Percentiles rank a stretch among this genome's conserved stretches.
These are phyloP conservation scores for Ceriops tagal DNA, from an alignment of 345 rosid genomes.

Conservation along the genomic window DNA sequence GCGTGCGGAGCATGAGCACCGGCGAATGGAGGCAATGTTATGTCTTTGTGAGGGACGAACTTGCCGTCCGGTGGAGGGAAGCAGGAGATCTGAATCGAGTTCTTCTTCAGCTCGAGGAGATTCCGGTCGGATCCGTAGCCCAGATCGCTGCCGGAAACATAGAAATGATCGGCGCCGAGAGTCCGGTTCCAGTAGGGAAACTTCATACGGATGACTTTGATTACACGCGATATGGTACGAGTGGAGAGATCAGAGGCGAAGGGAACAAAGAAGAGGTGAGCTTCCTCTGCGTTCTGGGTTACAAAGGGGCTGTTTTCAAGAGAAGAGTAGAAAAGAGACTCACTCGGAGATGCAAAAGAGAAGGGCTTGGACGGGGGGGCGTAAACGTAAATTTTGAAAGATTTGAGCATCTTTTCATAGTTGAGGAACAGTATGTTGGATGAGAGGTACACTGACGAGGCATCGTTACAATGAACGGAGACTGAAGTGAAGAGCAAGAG, in stretches of 20 bases:
- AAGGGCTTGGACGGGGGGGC: conserved; percentile 21
- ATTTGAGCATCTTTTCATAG: conserved; percentile 42
- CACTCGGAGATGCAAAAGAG: conserved; percentile 28
- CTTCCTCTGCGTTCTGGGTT: conserved; percentile 43
- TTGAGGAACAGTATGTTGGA: conserved; percentile 31
- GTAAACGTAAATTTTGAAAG: conserved; percentile 48
- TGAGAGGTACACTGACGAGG: conserved; percentile 39
- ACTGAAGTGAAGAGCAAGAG: conserved; percentile 3
- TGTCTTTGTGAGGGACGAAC: conserved; percentile 58
- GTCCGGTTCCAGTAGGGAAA: conserved; percentile 66
- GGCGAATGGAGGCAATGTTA: conserved; percentile 42
- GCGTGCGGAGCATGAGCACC: conserved; percentile 1
- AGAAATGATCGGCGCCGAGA: conserved; percentile 63
- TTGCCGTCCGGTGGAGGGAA: conserved; percentile 37
- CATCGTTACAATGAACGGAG: not conserved
- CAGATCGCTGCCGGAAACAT: conserved; percentile 39
- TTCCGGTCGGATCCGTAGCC: conserved; percentile 43
- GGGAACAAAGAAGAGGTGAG: conserved; percentile 58
- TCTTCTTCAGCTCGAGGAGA: conserved; percentile 56
- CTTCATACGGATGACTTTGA: conserved; percentile 27
- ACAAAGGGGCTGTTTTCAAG: conserved; percentile 39
- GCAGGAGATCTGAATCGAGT: conserved; percentile 59
- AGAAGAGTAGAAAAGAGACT: conserved; percentile 44
- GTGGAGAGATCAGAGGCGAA: conserved; percentile 31
- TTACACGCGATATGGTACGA: conserved; percentile 35